A percentile compares a stretch with the other conserved stretches of the same genome.
These are phyloP conservation scores for Boletales sp. DNA, from an alignment of 768 basidiomycete genomes.

Conservation along the genomic window DNA sequence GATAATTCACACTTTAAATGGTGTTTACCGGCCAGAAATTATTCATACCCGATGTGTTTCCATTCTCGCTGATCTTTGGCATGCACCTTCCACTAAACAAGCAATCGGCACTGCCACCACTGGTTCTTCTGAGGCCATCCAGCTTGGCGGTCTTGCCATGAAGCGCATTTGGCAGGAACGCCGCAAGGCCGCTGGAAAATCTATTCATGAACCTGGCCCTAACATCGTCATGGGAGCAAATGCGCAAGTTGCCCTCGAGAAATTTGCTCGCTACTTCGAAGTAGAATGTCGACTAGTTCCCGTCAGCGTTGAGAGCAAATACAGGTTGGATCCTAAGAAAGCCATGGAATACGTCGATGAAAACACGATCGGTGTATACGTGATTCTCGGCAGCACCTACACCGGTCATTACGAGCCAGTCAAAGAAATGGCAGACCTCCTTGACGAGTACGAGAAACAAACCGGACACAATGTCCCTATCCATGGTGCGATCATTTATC, in stretches of 20 bases:
- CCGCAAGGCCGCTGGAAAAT: conserved; percentile 62
- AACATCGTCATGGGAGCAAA: conserved; percentile 66
- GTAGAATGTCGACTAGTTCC: conserved; percentile 66
- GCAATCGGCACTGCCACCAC: conserved; percentile 71
- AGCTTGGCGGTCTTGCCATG: conserved; percentile 69
- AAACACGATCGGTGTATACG: conserved; percentile 69
- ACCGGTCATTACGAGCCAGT: conserved; percentile 75
- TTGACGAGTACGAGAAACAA: conserved; percentile 52
- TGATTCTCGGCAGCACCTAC: conserved; percentile 55
- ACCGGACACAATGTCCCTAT: conserved; percentile 45
- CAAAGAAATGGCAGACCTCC: conserved; percentile 74
- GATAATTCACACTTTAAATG: background rate
- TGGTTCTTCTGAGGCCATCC: conserved; percentile 68
- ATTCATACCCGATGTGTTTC: conserved; percentile 48
- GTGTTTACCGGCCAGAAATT: conserved; percentile 24
- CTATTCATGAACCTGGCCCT: conserved; percentile 62
- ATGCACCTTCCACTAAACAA: conserved; percentile 50
- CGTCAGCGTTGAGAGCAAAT: conserved; percentile 62
- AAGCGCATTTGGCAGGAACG: conserved; percentile 69
- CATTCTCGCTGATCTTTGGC: conserved; percentile 66
- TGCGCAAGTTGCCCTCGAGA: conserved; percentile 68
- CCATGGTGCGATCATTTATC: conserved; percentile 30
- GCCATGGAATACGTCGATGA: conserved; percentile 67
- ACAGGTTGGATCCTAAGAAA: conserved; percentile 69
- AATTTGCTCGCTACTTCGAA: conserved; percentile 66